A percentile compares a stretch with the other conserved stretches of the same genome.
Evolutionary conservation across 768 basidiomycete species (phyloP).

Genomic region (Sutorius australiensis): DNA sequence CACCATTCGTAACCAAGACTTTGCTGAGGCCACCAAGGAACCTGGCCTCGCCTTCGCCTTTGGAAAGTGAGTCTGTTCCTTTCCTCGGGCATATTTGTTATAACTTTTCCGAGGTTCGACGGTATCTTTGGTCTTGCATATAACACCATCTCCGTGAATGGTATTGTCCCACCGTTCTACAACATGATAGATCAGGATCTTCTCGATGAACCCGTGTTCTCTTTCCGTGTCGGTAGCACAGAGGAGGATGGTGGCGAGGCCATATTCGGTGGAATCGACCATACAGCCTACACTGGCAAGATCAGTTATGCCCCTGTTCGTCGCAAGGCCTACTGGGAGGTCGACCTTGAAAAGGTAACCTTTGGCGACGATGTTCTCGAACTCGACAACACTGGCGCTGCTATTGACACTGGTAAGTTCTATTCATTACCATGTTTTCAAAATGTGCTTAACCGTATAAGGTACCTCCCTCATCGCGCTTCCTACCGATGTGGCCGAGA

Average conservation of each 20-base stretch:
- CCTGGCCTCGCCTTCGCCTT: conserved; percentile 98
- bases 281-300: conserved; percentile 69
- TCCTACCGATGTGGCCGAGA: conserved; percentile 93
- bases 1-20: conserved; percentile 68
- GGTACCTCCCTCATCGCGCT: conserved; percentile 93
- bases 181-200: conserved; percentile 81
- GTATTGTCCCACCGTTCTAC: conserved; percentile 92
- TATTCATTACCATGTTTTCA: not conserved
- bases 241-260: conserved; percentile 90
- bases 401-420: conserved; percentile 78
- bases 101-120: conserved; percentile 63
- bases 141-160: conserved; percentile 93
- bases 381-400: conserved; percentile 89
- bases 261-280: conserved; percentile 87
- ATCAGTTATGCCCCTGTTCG: conserved; percentile 87
- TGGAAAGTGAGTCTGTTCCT: conserved; percentile 62
- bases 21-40: conserved; percentile 94
- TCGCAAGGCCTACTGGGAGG: conserved; percentile 97
- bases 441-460: conserved; percentile 30
- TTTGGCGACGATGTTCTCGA: conserved; percentile 89
- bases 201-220: conserved; percentile 83
- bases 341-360: conserved; percentile 80
- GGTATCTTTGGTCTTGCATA: conserved; percentile 94
- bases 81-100: not conserved
- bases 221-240: conserved; percentile 87